Conservation (phyloP, 176 grass and related monocot genomes). For the Carex myosuroides region DNA sequence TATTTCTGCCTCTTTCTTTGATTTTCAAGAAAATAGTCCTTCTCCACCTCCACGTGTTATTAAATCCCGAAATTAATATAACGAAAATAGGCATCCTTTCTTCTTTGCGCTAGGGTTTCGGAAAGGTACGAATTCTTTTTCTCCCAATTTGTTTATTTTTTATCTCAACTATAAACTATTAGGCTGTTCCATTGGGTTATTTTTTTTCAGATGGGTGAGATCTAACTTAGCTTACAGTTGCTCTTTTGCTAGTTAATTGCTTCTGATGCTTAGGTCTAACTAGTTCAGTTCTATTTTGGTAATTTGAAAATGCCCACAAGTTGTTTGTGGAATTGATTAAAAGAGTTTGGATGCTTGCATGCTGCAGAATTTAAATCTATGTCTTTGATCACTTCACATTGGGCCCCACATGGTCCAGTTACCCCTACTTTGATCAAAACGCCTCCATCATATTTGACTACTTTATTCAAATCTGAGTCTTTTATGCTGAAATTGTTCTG, state of each 20-base stretch:
- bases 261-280: neutral
- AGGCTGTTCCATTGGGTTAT: neutral
- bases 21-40: neutral
- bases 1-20: neutral
- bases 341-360: neutral
- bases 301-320: neutral
- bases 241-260: neutral
- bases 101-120: constrained; percentile 1
- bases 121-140: neutral
- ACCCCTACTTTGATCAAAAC: neutral
- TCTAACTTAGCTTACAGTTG: neutral
- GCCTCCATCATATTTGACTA: neutral
- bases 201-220: neutral
- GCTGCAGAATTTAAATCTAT: neutral
- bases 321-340: constrained; percentile 13
- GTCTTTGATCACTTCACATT: neutral
- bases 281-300: neutral
- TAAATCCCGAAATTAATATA: neutral
- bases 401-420: neutral
- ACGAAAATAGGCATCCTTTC: neutral
- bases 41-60: neutral
- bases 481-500: neutral
- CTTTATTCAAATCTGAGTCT: neutral
- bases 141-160: neutral
- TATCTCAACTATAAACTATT: neutral